Base-by-base conservation (phyloP, 148 eudicot genomes). In the Bassia scoparia region DNA sequence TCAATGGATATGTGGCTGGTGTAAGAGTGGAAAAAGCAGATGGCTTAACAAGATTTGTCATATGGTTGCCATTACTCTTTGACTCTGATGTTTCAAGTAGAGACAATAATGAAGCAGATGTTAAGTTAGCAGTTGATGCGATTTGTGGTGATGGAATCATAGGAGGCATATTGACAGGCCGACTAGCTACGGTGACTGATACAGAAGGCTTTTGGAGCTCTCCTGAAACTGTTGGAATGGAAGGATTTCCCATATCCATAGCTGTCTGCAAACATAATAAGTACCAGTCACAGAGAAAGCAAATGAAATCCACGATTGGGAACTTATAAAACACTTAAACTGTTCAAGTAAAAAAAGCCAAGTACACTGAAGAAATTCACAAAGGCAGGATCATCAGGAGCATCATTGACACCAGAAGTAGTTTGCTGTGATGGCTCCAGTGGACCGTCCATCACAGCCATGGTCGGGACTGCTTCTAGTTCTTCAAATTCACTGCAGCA, bases 371-470 rank as follows among this genome's bases (percentile, higher is more conserved):
- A 93, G 86, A 88, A 90, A 78, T 87, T 90, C 65, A 86, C 80
- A 77, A 88, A 87, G 59, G 85, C 80, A 63, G 77, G 85, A 81
- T 93, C 90, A 41, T 86, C 91, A 67, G 90, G 76, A 70, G 55
- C 76, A 71, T 86, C 85, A 69, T 84, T 74, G 24, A 78, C 81
- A 80, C 78, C 81, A 50, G 95, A 55, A 13, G 81, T 72, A 63
- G 85, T 79, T 54, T 88, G 75, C 38, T 84, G 82, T 29, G 88
- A 44, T 67, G 96, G 92, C 88, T 92, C 96, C 33, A 89, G 81
- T 37, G 92, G 97, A 85, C 96, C 96, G 79, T 88, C 93, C 81
- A 88, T 92, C 55, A 85, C 89, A 41, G 89, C 92, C 89, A 85
- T 83, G 61, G 84, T 83, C 30, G 96, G 96, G 61, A 87, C n/a